Evolutionary conservation across 148 eudicot species (phyloP), one percentile per base, ranked within the genome.

Genomic region (Cornus florida): DNA sequence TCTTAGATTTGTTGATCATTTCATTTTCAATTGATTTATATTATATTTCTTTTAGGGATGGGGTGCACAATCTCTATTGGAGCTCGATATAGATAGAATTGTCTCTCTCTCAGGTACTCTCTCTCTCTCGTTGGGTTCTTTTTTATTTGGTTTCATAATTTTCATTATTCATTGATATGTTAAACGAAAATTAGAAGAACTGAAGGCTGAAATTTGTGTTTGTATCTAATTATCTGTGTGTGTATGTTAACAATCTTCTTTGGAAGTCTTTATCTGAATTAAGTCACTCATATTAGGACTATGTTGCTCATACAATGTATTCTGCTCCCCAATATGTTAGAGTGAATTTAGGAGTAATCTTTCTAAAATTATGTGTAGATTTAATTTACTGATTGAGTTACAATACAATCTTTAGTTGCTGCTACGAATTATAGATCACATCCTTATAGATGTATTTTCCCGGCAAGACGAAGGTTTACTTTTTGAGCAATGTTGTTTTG

Each of bases 131-230:
- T n/a, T 62, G 19, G 23, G 22, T 62, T 4, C 9, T 62, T 62
- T 62, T 62, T 0, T 28, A 17, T 62, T 62, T 62, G 66, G 66
- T 62, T 62, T 62, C 19, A 53, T 53, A 70, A 70, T 43, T 70
- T 22, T 62, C 38, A 35, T 7, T 2, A 22, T 20, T 22, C 4
- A 16, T 70, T 41, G 53, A 43, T 14, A 70, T 70, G 10, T 43
- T 70, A 10, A 57, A 20, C 57, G 9, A 41, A 38, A 33, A 1
- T 4, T 33, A 35, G 10, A 69, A 69, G 72, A 69, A 68, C 32
- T 68, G 71, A 68, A 68, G 71, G 71, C 71, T 68, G 71, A 33
- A 68, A 68, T 19, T 32, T 68, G 9, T 14, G 41, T 33, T 28
- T 28, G 28, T 28, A 28, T 28, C 28, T 28, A 28, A 28, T 28